A percentile compares a stretch with the other conserved stretches of the same genome.
Conservation (phyloP, 1,284 basidiomycete species). For the Cutaneotrichosporon spelunceum region DNA sequence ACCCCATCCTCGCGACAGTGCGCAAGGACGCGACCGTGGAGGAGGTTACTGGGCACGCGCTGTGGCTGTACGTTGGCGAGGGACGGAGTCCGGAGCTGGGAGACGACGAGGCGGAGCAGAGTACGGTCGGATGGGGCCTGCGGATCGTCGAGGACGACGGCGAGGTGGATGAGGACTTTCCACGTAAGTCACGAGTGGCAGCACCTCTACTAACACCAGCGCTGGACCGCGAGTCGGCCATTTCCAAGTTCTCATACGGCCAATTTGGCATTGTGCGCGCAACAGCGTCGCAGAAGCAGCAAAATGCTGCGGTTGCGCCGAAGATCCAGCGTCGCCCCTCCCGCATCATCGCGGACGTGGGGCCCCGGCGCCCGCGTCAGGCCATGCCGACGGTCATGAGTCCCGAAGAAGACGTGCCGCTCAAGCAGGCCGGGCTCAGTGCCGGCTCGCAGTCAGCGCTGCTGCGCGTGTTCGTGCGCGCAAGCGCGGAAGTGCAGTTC, state of each 20-base stretch:
- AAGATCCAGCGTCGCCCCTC: slow-evolving; percentile 46
- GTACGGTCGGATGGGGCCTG: slow-evolving; percentile 87
- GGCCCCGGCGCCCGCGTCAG: slow-evolving; percentile 11
- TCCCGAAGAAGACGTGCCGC: slow-evolving; percentile 1
- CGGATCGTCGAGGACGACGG: slow-evolving; percentile 95
- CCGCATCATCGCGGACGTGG: slow-evolving; percentile 32
- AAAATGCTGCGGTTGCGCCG: slow-evolving; percentile 68
- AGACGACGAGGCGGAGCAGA: slow-evolving; percentile 56
- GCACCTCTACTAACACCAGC: slow-evolving; percentile 56
- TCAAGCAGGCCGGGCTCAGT: slow-evolving; percentile 3
- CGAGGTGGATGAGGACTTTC: slow-evolving; percentile 97
- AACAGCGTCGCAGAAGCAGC: slow-evolving; percentile 71
- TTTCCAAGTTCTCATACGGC: slow-evolving; percentile 84
- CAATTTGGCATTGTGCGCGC: slow-evolving; percentile 80
- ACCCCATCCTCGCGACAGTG: slow-evolving; percentile 59
- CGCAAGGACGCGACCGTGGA: slow-evolving; percentile 87
- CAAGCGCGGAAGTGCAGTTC: slow-evolving; percentile 73
- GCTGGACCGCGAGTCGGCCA: slow-evolving; percentile 78
- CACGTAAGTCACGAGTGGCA: slow-evolving; percentile 58
- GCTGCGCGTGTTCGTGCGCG: slow-evolving; percentile 71
- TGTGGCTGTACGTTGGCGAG: slow-evolving; percentile 90
- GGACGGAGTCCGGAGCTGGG: slow-evolving; percentile 67
- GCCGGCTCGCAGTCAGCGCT: slow-evolving; percentile 47
- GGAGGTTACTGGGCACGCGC: slow-evolving; percentile 88
- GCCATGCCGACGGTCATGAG: slow-evolving; percentile 3